Base-by-base conservation (phyloP, 139 green algal genomes). In the Chloropicon primus region DNA sequence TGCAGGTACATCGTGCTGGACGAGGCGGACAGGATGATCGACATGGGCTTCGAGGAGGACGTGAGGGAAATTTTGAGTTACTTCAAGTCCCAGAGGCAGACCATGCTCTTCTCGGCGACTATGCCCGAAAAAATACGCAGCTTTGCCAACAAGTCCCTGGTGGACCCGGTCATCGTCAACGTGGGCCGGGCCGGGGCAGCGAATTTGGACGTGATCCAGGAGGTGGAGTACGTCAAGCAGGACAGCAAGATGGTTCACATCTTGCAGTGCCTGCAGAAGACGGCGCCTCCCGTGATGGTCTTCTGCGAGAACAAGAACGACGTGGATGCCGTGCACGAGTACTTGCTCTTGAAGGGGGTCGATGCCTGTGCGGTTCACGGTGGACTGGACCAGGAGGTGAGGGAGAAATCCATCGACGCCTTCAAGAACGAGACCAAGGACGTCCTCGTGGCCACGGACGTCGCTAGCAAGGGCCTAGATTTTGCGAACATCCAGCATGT, bases 171-270 rank as follows among this genome's bases (percentile, higher is more conserved):
- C 22, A 89, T 93, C 71, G 91, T 97, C 72, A 97, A 97, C 83
- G 91, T 97, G 2, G 90, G 91, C 1, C 86, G 92, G 2, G 92
- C 94, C 27, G 95, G 95, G 26, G 95, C 95, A 2, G 93, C 95
- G 71, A 98, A 97, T 86, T 80, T 97, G 80, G 92, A 98, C 82
- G 91, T 99, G 28, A 97, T 98, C 74, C 86, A 93, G 89, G 94
- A 98, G 87, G 93, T 99, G 54, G 95, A 99, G 86, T 99, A 98
- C 75, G 95, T 99, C 2, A 98, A 98, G 85, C 86, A 96, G 80
- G 96, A 98, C 82, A 89, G 88, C 72, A 97, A 97, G 88, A 90
- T 98, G 73, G 82, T 86, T 22, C 94, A 97, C 87, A 86, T 99
- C 81, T 89, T 97, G 24, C 91, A 97, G 82, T 96, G 90, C 84